These are phyloP conservation scores for Elsinoe australis DNA, from an alignment of 2,329 filamentous ascomycete species.

Conservation along the genomic window DNA sequence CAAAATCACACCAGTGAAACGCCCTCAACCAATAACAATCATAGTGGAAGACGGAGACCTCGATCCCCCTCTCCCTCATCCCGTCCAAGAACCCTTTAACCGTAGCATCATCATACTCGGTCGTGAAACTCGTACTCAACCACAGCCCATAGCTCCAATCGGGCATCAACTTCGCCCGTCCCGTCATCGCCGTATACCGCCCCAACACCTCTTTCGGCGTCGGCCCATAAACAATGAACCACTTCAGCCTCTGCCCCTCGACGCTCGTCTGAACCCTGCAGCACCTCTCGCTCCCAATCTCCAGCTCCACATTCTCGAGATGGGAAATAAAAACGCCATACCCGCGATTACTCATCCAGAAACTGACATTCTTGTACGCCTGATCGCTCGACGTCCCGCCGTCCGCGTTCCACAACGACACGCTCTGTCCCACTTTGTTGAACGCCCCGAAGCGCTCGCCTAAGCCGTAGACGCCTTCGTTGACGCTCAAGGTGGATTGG, in stretches of 20 bases:
- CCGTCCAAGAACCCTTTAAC: conserved; percentile 61
- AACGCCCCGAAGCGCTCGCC: conserved; percentile 71
- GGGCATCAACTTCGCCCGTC: conserved; percentile 56
- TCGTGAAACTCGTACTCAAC: conserved; percentile 70
- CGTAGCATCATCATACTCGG: conserved; percentile 62
- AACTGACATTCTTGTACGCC: conserved; percentile 64
- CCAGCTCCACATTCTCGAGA: conserved; percentile 60
- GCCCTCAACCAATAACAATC: conserved; percentile 73
- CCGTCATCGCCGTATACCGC: conserved; percentile 60
- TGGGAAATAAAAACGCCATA: conserved; percentile 72
- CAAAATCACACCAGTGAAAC: conserved; percentile 68
- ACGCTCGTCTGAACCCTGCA: conserved; percentile 63
- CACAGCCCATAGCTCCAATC: conserved; percentile 70
- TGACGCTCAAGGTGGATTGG: conserved; percentile 40
- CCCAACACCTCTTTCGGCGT: conserved; percentile 64
- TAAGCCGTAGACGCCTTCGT: conserved; percentile 64
- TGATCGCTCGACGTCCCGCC: conserved; percentile 61
- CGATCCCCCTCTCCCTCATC: conserved; percentile 57
- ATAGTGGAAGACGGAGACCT: conserved; percentile 66
- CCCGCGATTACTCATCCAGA: conserved; percentile 63
- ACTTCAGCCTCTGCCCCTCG: conserved; percentile 61
- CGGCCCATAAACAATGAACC: conserved; percentile 62
- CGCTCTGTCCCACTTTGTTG: conserved; percentile 65
- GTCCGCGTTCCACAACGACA: conserved; percentile 57
- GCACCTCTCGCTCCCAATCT: conserved; percentile 66